phyloP scores from a whole-genome alignment of 257 asterid species.

The Nicotiana paniculata region DNA sequence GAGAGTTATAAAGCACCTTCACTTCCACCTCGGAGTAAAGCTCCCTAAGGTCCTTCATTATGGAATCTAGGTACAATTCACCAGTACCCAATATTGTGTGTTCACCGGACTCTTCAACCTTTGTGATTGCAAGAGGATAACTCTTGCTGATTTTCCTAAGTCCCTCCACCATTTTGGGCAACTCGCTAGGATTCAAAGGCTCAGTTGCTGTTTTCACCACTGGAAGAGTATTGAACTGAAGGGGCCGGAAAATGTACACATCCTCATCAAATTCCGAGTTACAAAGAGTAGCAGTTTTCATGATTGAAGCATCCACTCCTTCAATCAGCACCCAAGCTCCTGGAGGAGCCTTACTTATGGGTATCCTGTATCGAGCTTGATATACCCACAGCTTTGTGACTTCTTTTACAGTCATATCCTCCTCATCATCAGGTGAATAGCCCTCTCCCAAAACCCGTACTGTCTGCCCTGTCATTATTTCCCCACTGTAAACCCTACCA shows the following conservation, averaged over 20 bases:
- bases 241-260: slow-evolving; percentile 82
- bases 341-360: slow-evolving; percentile 90
- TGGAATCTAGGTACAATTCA: slow-evolving; percentile 85
- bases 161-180: slow-evolving; percentile 99
- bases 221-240: slow-evolving; percentile 91
- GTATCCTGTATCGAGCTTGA: slow-evolving; percentile 97
- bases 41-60: slow-evolving; percentile 98
- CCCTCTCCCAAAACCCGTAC: slow-evolving; percentile 96
- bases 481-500: slow-evolving; percentile 97
- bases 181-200: slow-evolving; percentile 94
- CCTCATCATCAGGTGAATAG: slow-evolving; percentile 97
- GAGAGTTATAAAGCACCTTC: slow-evolving; percentile 45
- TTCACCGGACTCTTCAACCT: slow-evolving; percentile 97
- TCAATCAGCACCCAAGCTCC: slow-evolving; percentile 99
- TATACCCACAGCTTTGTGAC: slow-evolving; percentile 93
- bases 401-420: slow-evolving; percentile 95
- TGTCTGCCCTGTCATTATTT: slow-evolving; percentile 82
- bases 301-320: slow-evolving; percentile 99
- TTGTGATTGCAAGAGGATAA: slow-evolving; percentile 93
- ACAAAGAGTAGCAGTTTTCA: slow-evolving; percentile 98
- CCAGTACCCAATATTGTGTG: slow-evolving; percentile 98
- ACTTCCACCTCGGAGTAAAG: slow-evolving; percentile 98
- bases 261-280: slow-evolving; percentile 74
- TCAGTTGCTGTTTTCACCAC: slow-evolving; percentile 99
- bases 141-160: slow-evolving; percentile 98